These are phyloP conservation scores for Solanum appendiculatum DNA, from an alignment of 257 asterid species.

Conservation along the genomic window DNA sequence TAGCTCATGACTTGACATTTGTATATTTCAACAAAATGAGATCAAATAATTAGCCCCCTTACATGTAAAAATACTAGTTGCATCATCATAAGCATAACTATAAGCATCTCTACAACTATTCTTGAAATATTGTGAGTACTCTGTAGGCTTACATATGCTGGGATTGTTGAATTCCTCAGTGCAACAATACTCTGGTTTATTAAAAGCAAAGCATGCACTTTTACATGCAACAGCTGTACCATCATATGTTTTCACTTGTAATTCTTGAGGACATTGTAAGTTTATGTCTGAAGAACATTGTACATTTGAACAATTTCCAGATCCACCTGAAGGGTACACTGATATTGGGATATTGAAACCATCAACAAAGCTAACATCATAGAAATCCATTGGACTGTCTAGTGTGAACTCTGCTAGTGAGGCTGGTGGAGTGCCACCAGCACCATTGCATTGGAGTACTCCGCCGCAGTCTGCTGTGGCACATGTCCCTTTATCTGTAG, in stretches of 20 bases:
- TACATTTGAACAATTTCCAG: constrained; percentile 32
- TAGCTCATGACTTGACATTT: neutral
- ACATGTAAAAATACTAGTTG: constrained; percentile 54
- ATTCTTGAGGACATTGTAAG: constrained; percentile 32
- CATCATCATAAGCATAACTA: constrained; percentile 61
- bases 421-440: constrained; percentile 56
- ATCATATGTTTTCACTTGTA: constrained; percentile 12
- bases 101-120: constrained; percentile 47
- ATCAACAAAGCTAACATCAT: constrained; percentile 61
- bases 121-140: constrained; percentile 46
- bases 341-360: constrained; percentile 45
- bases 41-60: constrained; percentile 32
- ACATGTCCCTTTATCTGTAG: constrained; percentile 29
- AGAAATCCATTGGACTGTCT: constrained; percentile 38
- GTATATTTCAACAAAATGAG: constrained; percentile 13
- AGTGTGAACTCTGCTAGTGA: constrained; percentile 65
- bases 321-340: constrained; percentile 32
- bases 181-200: constrained; percentile 47
- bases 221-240: constrained; percentile 44
- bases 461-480: constrained; percentile 57
- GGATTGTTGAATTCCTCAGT: constrained; percentile 39
- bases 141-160: constrained; percentile 32
- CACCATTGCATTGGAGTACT: constrained; percentile 31
- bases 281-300: constrained; percentile 32
- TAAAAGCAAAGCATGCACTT: constrained; percentile 50